Conservation (phyloP, 805 yeast species). For the Ogataea siamensis region DNA sequence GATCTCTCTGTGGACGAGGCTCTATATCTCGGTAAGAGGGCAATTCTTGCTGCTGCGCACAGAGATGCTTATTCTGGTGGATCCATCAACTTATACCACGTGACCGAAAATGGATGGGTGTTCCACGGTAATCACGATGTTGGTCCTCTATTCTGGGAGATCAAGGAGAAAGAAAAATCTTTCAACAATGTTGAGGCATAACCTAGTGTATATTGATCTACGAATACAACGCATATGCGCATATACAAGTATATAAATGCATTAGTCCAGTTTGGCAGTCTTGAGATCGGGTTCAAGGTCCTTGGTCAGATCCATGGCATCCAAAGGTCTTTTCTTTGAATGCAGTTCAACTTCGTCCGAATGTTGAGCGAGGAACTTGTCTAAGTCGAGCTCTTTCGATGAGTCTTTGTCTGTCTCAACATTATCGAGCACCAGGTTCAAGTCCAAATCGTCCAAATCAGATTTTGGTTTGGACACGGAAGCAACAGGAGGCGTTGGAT, state of each 20-base stretch:
- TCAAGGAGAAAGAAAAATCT: constrained; percentile 82
- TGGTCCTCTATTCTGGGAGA: constrained; percentile 87
- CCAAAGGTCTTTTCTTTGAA: constrained; percentile 6
- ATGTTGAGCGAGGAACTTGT: constrained; percentile 25
- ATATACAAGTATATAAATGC: constrained; percentile 3
- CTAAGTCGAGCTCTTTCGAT: constrained; percentile 16
- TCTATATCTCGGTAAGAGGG: constrained; percentile 87
- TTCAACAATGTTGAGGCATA: constrained; percentile 74
- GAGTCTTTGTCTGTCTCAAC: constrained; percentile 21
- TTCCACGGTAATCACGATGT: constrained; percentile 95
- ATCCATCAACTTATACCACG: constrained; percentile 88
- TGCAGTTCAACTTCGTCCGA: constrained; percentile 11
- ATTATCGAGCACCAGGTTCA: constrained; percentile 24
- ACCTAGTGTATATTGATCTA: constrained; percentile 5
- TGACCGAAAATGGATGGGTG: constrained; percentile 90
- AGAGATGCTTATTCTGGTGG: constrained; percentile 99
- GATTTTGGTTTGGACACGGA: constrained; percentile 4
- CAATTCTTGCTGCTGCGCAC: constrained; percentile 95
- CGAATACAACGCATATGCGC: constrained; percentile 8
- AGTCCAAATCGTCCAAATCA: constrained; percentile 19
- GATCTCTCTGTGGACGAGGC: constrained; percentile 93
- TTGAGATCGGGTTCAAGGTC: constrained; percentile 7
- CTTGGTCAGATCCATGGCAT: not conserved
- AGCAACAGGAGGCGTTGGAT: constrained; percentile 19
- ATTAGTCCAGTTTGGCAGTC: constrained; percentile 4